These are phyloP conservation scores for Septoria linicola DNA, from an alignment of 2,329 filamentous ascomycete species.

Conservation along the genomic window DNA sequence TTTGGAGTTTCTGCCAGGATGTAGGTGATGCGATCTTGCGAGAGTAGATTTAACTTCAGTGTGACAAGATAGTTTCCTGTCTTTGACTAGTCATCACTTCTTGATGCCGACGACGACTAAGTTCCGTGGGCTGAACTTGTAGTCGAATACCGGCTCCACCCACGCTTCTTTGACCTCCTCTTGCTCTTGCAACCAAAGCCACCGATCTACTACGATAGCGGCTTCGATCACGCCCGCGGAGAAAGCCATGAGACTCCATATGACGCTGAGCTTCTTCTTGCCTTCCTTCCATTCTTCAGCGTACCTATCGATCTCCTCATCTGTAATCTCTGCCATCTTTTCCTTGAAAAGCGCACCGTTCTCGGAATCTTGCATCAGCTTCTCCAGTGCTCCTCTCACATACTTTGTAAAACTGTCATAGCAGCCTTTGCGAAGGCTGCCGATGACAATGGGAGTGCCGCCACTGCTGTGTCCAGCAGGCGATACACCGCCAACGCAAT, in stretches of 20 bases:
- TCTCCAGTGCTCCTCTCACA: conserved; percentile 74
- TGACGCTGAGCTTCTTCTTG: conserved; percentile 78
- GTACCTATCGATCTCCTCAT: conserved; percentile 73
- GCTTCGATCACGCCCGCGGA: conserved; percentile 87
- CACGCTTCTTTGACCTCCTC: conserved; percentile 69
- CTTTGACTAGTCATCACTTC: conserved; percentile 35
- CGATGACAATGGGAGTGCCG: conserved; percentile 77
- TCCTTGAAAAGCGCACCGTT: conserved; percentile 60
- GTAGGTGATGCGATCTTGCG: conserved; percentile 4
- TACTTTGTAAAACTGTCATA: conserved; percentile 75
- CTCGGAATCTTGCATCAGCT: conserved; percentile 64
- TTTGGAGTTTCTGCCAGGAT: background rate
- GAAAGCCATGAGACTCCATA: conserved; percentile 96
- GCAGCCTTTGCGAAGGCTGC: conserved; percentile 75
- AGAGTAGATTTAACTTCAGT: background rate
- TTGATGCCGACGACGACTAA: conserved; percentile 91
- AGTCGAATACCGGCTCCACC: conserved; percentile 94
- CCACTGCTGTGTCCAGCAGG: conserved; percentile 40
- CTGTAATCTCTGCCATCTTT: conserved; percentile 67
- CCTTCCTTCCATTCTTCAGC: conserved; percentile 61
- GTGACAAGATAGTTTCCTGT: background rate
- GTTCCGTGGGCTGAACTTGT: conserved; percentile 80
- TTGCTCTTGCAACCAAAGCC: conserved; percentile 82
- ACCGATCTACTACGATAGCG: conserved; percentile 85
- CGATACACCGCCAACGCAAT: conserved; percentile 32